A percentile compares a stretch with the other conserved stretches of the same genome.
These are phyloP conservation scores for Polyporus arcularius DNA, from an alignment of 768 basidiomycete genomes.

Conservation along the genomic window DNA sequence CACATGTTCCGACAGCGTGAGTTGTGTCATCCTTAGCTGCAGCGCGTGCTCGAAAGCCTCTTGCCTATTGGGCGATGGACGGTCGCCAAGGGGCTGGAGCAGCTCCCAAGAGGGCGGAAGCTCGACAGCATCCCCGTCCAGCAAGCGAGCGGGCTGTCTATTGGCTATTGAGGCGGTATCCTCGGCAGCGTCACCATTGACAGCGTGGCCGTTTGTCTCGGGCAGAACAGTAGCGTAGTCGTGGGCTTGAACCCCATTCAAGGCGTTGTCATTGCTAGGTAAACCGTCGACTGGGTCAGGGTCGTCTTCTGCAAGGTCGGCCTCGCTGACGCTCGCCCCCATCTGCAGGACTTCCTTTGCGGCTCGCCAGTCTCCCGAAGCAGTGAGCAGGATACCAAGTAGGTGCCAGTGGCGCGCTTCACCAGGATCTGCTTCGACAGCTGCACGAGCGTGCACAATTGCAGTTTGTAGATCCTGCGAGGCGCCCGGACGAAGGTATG, in stretches of 20 bases:
- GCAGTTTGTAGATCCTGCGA: slow-evolving; percentile 69
- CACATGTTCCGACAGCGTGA: slow-evolving; percentile 76
- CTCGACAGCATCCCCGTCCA: slow-evolving; percentile 4
- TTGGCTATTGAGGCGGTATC: not conserved
- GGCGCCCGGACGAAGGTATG: slow-evolving; percentile 63
- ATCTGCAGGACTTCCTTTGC: slow-evolving; percentile 76
- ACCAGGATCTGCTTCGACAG: slow-evolving; percentile 68
- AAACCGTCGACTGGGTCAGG: not conserved
- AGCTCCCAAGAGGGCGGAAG: slow-evolving; percentile 33
- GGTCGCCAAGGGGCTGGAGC: slow-evolving; percentile 47
- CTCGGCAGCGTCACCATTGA: not conserved
- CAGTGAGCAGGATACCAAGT: slow-evolving; percentile 78
- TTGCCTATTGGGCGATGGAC: slow-evolving; percentile 49
- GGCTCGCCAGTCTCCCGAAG: slow-evolving; percentile 76
- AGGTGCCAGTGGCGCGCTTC: slow-evolving; percentile 88
- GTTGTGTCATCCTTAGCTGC: slow-evolving; percentile 85
- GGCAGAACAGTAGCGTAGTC: slow-evolving; percentile 2
- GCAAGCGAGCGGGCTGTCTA: not conserved
- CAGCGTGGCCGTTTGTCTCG: not conserved
- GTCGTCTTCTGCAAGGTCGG: slow-evolving; percentile 34
- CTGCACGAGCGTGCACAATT: slow-evolving; percentile 61
- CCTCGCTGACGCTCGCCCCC: slow-evolving; percentile 64
- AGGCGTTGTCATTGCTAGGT: not conserved
- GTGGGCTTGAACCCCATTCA: slow-evolving; percentile 9
- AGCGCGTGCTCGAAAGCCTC: slow-evolving; percentile 77